phyloP scores from a whole-genome alignment of 257 asterid genomes.

The Lithospermum erythrorhizon region DNA sequence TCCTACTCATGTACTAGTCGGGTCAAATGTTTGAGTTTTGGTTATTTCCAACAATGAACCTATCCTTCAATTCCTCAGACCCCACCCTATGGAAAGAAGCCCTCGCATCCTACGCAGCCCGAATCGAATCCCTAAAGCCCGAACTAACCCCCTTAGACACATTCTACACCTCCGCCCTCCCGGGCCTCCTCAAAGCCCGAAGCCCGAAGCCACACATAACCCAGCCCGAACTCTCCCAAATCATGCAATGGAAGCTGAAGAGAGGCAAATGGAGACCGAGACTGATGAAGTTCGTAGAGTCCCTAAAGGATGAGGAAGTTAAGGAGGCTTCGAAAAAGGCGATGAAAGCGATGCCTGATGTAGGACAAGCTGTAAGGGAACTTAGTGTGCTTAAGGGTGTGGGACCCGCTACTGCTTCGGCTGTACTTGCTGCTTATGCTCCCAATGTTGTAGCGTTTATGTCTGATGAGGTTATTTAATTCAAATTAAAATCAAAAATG shows the following conservation, averaged over 20 bases:
- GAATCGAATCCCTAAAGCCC: constrained; percentile 41
- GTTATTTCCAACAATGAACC: constrained; percentile 7
- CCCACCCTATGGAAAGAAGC: constrained; percentile 41
- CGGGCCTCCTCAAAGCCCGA: constrained; percentile 45
- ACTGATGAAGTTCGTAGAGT: constrained; percentile 52
- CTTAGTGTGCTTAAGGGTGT: constrained; percentile 75
- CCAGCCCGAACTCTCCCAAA: constrained; percentile 47
- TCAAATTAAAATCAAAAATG: too few species aligned
- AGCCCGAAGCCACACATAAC: constrained; percentile 65
- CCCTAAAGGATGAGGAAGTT: constrained; percentile 47
- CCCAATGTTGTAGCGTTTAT: constrained; percentile 82
- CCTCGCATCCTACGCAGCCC: constrained; percentile 40
- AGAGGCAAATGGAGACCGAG: constrained; percentile 93
- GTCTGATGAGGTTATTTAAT: constrained; percentile 63
- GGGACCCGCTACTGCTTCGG: constrained; percentile 96
- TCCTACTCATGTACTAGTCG: too few species aligned
- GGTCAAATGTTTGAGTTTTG: too few species aligned
- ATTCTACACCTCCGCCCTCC: constrained; percentile 69
- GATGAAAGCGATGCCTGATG: constrained; percentile 54
- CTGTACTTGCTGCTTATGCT: constrained; percentile 72
- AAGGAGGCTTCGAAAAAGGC: constrained; percentile 61
- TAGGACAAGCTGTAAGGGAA: constrained; percentile 48
- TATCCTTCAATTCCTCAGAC: constrained; percentile 48
- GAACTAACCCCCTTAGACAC: constrained; percentile 52
- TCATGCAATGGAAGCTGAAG: constrained; percentile 85